Conservation (phyloP, 2,329 filamentous ascomycete genomes). For the Xylariales sp. region DNA sequence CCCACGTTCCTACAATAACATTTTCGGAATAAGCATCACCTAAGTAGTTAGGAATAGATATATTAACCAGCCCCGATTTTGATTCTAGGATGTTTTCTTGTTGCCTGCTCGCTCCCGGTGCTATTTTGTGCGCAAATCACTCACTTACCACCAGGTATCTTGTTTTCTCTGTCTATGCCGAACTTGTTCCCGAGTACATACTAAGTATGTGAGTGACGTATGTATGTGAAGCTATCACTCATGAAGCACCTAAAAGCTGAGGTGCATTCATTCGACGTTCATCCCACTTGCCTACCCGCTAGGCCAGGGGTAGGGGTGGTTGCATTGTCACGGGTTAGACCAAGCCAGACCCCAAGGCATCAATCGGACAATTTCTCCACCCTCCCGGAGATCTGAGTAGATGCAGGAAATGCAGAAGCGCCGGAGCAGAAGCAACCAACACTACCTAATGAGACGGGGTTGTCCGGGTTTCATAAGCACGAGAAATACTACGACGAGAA, state of each 20-base stretch:
- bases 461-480: conserved; percentile 1
- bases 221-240: too few species aligned
- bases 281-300: conserved; percentile 16
- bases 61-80: neutral
- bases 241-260: neutral
- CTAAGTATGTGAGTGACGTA: neutral
- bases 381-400: conserved; percentile 2
- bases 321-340: conserved; percentile 23
- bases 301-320: conserved; percentile 30
- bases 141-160: too few species aligned
- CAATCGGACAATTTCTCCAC: conserved; percentile 26
- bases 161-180: neutral
- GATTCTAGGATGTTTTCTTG: neutral
- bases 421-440: neutral
- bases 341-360: conserved; percentile 7
- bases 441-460: neutral
- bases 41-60: neutral
- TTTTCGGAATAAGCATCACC: neutral
- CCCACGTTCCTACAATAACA: neutral
- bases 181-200: neutral
- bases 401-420: conserved; percentile 8
- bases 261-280: conserved; percentile 18
- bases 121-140: neutral
- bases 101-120: neutral
- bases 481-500: conserved; percentile 2